Conservation (phyloP, 148 eudicot species). For the Rhododendron henanense region DNA sequence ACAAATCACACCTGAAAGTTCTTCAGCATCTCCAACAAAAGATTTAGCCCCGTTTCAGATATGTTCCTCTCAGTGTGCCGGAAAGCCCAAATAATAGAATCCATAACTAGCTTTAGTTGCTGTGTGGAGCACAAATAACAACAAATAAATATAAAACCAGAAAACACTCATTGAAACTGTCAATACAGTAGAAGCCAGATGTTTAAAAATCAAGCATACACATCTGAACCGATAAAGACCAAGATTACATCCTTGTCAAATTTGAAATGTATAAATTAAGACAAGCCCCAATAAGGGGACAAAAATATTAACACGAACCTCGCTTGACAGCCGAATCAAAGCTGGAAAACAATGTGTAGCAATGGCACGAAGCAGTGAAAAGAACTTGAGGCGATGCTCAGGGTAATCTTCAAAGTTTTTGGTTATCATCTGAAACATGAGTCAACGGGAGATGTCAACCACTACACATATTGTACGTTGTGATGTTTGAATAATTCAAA, state of each 20-base stretch:
- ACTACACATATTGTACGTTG: neutral
- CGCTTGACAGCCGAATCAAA: constrained; percentile 67
- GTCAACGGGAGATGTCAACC: constrained; percentile 10
- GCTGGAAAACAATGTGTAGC: constrained; percentile 95
- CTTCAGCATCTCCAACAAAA: constrained; percentile 87
- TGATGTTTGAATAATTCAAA: neutral
- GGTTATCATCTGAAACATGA: constrained; percentile 77
- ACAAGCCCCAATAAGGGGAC: neutral
- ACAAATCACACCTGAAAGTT: constrained; percentile 73
- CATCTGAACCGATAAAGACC: neutral
- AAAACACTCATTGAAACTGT: neutral
- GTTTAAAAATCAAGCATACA: neutral
- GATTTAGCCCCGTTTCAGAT: constrained; percentile 96
- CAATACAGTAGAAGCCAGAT: neutral
- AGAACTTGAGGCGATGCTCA: constrained; percentile 96
- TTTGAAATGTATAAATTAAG: neutral
- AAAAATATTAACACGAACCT: constrained; percentile 42
- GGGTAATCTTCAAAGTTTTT: constrained; percentile 99
- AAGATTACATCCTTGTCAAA: neutral
- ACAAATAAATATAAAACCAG: neutral
- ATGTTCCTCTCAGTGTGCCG: constrained; percentile 98
- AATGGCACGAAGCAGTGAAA: constrained; percentile 89
- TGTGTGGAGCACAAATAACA: constrained; percentile 21
- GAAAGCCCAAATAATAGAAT: constrained; percentile 98
- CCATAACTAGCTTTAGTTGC: constrained; percentile 98